phyloP scores from a whole-genome alignment of 768 basidiomycete species.

The Suillus brevipes region DNA sequence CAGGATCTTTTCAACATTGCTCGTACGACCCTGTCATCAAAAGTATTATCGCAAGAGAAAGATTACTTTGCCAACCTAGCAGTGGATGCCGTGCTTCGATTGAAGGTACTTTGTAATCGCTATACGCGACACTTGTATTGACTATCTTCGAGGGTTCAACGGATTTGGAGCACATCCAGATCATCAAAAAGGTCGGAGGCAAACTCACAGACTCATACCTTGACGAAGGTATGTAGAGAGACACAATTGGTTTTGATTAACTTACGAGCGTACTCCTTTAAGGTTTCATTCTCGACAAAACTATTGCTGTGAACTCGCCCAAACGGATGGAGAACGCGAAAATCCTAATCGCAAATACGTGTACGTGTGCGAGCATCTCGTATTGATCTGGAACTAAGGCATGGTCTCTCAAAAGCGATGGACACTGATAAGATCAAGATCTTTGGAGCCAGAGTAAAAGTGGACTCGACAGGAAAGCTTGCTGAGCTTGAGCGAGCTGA shows the following conservation, averaged over 20 bases:
- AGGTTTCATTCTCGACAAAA: slow-evolving; percentile 98
- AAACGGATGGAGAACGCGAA: slow-evolving; percentile 94
- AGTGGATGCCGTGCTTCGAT: slow-evolving; percentile 90
- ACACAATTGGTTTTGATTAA: background rate
- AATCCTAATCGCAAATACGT: slow-evolving; percentile 98
- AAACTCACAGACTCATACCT: slow-evolving; percentile 98
- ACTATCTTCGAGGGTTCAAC: slow-evolving; percentile 72
- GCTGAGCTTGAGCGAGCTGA: slow-evolving; percentile 98
- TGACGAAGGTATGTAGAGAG: slow-evolving; percentile 73
- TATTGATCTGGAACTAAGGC: background rate
- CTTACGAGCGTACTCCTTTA: slow-evolving; percentile 2
- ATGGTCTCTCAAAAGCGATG: slow-evolving; percentile 65
- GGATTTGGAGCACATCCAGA: slow-evolving; percentile 96
- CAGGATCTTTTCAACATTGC: slow-evolving; percentile 96
- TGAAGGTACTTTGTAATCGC: slow-evolving; percentile 58
- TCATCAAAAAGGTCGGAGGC: slow-evolving; percentile 99
- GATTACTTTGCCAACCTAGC: slow-evolving; percentile 97
- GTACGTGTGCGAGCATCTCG: slow-evolving; percentile 45
- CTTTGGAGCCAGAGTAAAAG: slow-evolving; percentile 94
- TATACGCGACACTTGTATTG: slow-evolving; percentile 1
- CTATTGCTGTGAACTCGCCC: slow-evolving; percentile 90
- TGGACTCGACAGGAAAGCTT: slow-evolving; percentile 93
- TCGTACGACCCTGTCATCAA: slow-evolving; percentile 91
- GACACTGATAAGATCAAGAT: slow-evolving; percentile 99
- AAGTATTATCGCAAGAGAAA: slow-evolving; percentile 96